Base-by-base conservation (phyloP, 2,329 filamentous ascomycete genomes). In the Atkinsonella hypoxylon region DNA sequence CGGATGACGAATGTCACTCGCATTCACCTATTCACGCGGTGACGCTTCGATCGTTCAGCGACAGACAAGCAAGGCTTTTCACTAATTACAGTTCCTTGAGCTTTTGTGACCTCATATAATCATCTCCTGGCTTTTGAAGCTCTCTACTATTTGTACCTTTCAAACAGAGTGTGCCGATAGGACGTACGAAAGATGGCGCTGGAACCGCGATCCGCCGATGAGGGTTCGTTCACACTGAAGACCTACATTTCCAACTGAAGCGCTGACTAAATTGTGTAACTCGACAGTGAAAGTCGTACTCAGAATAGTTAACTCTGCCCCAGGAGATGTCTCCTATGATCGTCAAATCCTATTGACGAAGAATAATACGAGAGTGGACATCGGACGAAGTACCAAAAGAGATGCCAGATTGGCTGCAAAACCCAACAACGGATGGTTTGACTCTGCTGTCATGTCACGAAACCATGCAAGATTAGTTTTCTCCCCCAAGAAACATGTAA, bases 361-460 rank as follows among this genome's bases (percentile, higher is more conserved):
- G 17, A 58, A 61, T 11, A 62, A 56, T 8, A 56, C 61, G 2
- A 54, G 53, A 3, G 51, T 68, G 18, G 50, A 60, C 12, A 68
- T 77, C 52, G 74, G 74, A 38, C 65, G 73, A 26, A 70, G 70
- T 36, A 75, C 71, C 55, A 73, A 68, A 58, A 59, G 68, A 51
- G 62, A 67, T 56, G 18, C 55, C 47, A 49, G 45, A 2, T 59
- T 67, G 9, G 56, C 56, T 62, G 71, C 57, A 61, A 66, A 53
- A 38, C 54, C 57, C 5, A 64, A 76, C 56, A 89, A 88, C 63
- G 79, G 73, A 15, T 87, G 74, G 73, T 84, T 87, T 52, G 78
- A 87, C 56, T 84, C 79, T 51, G 79, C 83, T 0, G 83, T 88
- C 36, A 83, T 89, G 72, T 87, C 83, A 22, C 74, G 85, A 43